These are phyloP conservation scores for Pyrenophora graminea DNA, from an alignment of 2,329 filamentous ascomycete species.

Conservation along the genomic window DNA sequence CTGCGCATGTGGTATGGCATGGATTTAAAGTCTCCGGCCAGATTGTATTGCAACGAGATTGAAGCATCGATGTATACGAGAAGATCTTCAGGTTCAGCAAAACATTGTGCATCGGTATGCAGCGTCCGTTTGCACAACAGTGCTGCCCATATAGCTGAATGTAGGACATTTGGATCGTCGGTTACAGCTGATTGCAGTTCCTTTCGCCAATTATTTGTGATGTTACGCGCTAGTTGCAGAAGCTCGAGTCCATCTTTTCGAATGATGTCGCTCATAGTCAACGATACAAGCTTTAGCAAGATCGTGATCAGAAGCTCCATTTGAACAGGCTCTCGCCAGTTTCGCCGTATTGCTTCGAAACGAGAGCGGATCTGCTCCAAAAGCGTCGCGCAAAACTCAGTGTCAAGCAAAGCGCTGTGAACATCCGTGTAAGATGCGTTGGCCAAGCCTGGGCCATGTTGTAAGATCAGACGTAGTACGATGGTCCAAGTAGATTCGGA, in stretches of 20 bases:
- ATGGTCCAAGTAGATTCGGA: conserved; percentile 56
- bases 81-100: conserved; percentile 14
- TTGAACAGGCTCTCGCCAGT: conserved; percentile 62
- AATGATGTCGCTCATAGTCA: conserved; percentile 26
- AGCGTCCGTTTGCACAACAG: conserved; percentile 61
- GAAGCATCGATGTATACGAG: conserved; percentile 47
- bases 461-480: conserved; percentile 57
- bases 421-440: conserved; percentile 42
- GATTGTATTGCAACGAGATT: conserved; percentile 55
- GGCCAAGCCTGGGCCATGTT: conserved; percentile 58
- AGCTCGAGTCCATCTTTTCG: conserved; percentile 27
- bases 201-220: conserved; percentile 57
- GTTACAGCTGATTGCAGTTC: conserved; percentile 52
- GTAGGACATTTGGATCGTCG: conserved; percentile 45
- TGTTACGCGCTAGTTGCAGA: conserved; percentile 49
- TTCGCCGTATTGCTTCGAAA: conserved; percentile 54
- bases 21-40: conserved; percentile 43
- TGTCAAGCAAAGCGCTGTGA: conserved; percentile 58
- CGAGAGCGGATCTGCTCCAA: conserved; percentile 54
- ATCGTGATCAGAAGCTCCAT: conserved; percentile 64
- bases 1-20: conserved; percentile 44
- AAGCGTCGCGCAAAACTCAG: conserved; percentile 55
- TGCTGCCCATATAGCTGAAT: conserved; percentile 59
- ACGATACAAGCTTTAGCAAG: conserved; percentile 47
- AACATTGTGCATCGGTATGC: conserved; percentile 17